Evolutionary conservation across 768 basidiomycete species (phyloP), one percentile per base, ranked within the genome.

Genomic region (Sutorius australiensis): DNA sequence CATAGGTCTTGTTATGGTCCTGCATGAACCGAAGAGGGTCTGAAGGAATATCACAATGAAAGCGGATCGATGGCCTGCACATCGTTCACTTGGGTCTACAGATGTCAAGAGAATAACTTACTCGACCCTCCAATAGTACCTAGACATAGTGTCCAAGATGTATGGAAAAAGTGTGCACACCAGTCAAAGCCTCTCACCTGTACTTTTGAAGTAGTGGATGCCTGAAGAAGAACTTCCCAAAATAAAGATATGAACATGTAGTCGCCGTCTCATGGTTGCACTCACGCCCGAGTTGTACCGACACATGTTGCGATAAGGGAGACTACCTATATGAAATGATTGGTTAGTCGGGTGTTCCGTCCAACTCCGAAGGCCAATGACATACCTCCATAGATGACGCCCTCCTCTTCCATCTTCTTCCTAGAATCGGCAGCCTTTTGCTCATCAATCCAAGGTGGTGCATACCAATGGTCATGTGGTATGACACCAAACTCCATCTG

Each of bases 391-490:
- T 81, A 80, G 13, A 80, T 77, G 32, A 82, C 61, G 8, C 73
- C 67, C 34, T 73, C 67, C 16, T 57, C 59, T 2, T 61, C 76
- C 82, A 90, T 81, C 59, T 79, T 72, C 34, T 77, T 71, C 45
- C 83, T 70, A 3, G 73, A 75, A 4, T 73, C 73, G 3, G 67
- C 67, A 1, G 87, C 89, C 52, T 73, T 75, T 13, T 78, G 72
- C 61, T 89, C 86, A 60, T 91, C 86, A 33, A 91, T 83, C 81
- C 80, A 87, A 19, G 76, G 72, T 0, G 89, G 89, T 55, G 87
- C 82, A 57, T 73, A 69, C 89, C 89, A 91, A 48, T 87, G 77
- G 14, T 82, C 76, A 21, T 61, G 66, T 7, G 83, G 81, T 46
- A 91, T 80, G 12, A 75, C 56, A 6, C 83, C 85, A 63, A 85